These are phyloP conservation scores for Styphnolobium japonicum DNA, from an alignment of 306 rosid species.

Conservation along the genomic window DNA sequence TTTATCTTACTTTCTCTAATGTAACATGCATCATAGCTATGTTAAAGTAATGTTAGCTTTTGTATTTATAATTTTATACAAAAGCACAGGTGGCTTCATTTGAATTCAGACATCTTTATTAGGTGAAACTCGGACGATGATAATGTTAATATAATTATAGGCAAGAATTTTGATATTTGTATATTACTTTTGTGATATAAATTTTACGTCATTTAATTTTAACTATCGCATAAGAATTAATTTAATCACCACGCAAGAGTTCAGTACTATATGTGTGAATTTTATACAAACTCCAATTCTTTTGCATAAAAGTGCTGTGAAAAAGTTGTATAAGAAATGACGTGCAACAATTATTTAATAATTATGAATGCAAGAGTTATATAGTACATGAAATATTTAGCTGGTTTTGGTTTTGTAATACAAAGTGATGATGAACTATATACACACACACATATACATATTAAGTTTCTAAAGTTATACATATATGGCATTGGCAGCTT, in stretches of 20 bases:
- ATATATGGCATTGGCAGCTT: constrained; percentile 42
- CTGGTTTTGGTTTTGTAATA: too few relatives aligned
- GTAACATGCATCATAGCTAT: not conserved
- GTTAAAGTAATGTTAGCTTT: too few relatives aligned
- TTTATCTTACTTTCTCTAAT: not conserved
- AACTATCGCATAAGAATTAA: too few relatives aligned
- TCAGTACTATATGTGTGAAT: too few relatives aligned
- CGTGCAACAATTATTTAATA: not conserved
- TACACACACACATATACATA: too few relatives aligned
- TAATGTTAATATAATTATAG: not conserved
- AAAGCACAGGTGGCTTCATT: not conserved
- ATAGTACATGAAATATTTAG: not conserved
- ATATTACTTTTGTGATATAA: not conserved
- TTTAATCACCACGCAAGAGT: too few relatives aligned
- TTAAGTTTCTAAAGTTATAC: not conserved
- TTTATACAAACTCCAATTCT: too few relatives aligned
- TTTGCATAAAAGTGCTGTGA: too few relatives aligned
- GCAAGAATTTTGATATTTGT: not conserved
- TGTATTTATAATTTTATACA: not conserved
- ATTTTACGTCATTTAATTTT: too few relatives aligned
- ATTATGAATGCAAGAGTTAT: not conserved
- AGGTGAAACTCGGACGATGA: not conserved
- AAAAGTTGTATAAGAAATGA: too few relatives aligned
- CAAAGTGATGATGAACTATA: not conserved
- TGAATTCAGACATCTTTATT: not conserved